Evolutionary conservation across 2,329 filamentous ascomycete species (phyloP).

Genomic region (Scedosporium dehoogii): DNA sequence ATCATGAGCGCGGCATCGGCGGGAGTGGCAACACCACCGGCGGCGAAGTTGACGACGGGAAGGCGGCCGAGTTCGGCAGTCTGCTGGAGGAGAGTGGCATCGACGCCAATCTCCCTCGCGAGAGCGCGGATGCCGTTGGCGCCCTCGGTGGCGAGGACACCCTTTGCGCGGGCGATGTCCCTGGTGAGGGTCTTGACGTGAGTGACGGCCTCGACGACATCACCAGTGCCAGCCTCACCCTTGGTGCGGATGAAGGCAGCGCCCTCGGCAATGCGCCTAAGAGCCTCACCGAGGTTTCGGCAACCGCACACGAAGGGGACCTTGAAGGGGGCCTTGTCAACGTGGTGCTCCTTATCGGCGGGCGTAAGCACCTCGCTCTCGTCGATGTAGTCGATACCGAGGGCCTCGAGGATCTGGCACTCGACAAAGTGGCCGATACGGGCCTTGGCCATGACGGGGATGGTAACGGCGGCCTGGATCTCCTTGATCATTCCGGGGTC

Average conservation of each 20-base stretch:
- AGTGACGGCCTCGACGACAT: constrained; percentile 91
- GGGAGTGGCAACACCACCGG: constrained; percentile 97
- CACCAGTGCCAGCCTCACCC: constrained; percentile 93
- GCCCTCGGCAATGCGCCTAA: constrained; percentile 82
- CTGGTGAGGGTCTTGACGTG: constrained; percentile 87
- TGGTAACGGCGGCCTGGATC: constrained; percentile 90
- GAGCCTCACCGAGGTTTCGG: constrained; percentile 85
- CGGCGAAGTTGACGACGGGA: constrained; percentile 95
- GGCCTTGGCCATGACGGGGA: constrained; percentile 98
- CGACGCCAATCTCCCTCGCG: constrained; percentile 71
- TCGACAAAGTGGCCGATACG: constrained; percentile 97
- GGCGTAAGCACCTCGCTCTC: constrained; percentile 96
- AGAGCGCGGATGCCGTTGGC: constrained; percentile 52
- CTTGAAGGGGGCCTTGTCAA: constrained; percentile 75
- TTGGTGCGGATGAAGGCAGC: constrained; percentile 99
- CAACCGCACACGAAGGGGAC: constrained; percentile 95
- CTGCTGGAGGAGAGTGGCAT: constrained; percentile 71
- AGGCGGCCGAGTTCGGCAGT: constrained; percentile 79
- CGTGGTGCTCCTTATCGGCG: constrained; percentile 82
- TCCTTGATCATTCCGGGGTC: constrained; percentile 91
- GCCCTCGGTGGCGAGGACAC: constrained; percentile 52
- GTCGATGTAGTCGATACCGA: constrained; percentile 96
- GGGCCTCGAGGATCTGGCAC: constrained; percentile 92
- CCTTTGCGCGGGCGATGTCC: constrained; percentile 72
- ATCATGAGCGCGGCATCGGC: constrained; percentile 96